Conservation (phyloP, 768 basidiomycete genomes). For the Cyathus striatus region DNA sequence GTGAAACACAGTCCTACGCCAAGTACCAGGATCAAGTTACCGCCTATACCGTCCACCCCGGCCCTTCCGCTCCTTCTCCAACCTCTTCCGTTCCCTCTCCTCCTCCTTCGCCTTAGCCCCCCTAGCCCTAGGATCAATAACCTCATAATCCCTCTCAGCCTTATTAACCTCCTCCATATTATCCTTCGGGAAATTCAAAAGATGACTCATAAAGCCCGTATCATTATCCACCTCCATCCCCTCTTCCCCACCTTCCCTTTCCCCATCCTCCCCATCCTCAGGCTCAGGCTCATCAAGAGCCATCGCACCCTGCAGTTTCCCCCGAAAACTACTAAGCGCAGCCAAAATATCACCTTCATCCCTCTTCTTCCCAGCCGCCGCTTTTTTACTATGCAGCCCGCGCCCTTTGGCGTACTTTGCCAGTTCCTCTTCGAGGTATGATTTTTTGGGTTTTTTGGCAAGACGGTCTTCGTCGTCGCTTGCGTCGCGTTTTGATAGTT, state of each 20-base stretch:
- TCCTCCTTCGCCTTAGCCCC: constrained; percentile 75
- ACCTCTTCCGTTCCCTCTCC: constrained; percentile 61
- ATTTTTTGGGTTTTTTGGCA: constrained; percentile 56
- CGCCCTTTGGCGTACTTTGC: constrained; percentile 72
- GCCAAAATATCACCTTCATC: constrained; percentile 74
- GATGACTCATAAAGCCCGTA: constrained; percentile 66
- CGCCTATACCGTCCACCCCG: constrained; percentile 23
- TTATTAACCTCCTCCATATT: constrained; percentile 70
- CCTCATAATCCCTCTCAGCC: constrained; percentile 83
- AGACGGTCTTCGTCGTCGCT: constrained; percentile 63
- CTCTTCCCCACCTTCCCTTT: constrained; percentile 29
- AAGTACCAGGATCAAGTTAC: no score
- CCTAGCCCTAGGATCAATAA: constrained; percentile 77
- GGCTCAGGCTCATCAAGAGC: constrained; percentile 16
- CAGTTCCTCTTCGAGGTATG: constrained; percentile 76
- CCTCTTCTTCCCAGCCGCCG: constrained; percentile 41
- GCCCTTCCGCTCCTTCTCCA: constrained; percentile 25
- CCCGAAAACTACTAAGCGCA: constrained; percentile 64
- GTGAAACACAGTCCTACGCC: no score
- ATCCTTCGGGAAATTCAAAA: constrained; percentile 73
- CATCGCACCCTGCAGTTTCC: constrained; percentile 52
- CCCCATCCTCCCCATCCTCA: constrained; percentile 11
- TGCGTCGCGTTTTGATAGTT: constrained; percentile 55
- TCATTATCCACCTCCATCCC: constrained; percentile 79
- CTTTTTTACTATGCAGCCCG: constrained; percentile 52